Conservation (phyloP, 2,329 filamentous ascomycete genomes). For the Cordyceps cateniannulata region DNA sequence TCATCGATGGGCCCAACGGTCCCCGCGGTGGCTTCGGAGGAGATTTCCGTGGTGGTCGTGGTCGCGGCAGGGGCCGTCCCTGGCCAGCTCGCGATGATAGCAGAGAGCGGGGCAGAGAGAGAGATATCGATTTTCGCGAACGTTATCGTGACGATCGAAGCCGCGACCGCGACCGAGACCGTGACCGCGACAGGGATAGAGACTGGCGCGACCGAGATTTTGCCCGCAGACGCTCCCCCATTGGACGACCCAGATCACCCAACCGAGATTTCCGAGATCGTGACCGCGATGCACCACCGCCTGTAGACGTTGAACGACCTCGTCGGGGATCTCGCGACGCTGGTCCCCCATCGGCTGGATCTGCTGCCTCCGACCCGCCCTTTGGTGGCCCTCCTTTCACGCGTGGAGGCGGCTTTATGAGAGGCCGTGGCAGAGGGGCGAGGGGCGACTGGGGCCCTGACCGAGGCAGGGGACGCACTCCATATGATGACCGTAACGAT, state of each 20-base stretch:
- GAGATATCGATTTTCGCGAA: conserved; percentile 54
- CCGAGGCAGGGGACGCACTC: conserved; percentile 49
- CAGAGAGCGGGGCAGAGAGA: conserved; percentile 51
- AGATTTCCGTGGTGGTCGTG: conserved; percentile 52
- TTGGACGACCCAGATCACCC: conserved; percentile 56
- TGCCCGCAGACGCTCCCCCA: conserved; percentile 50
- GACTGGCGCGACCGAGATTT: conserved; percentile 38
- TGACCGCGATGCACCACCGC: conserved; percentile 50
- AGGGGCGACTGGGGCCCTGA: conserved; percentile 35
- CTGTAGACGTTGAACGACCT: conserved; percentile 60
- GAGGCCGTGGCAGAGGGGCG: conserved; percentile 46
- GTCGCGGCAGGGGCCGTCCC: conserved; percentile 51
- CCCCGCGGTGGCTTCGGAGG: conserved; percentile 59
- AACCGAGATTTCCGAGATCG: conserved; percentile 59
- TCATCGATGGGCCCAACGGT: conserved; percentile 63
- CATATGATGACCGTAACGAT: conserved; percentile 54
- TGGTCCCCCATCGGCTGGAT: conserved; percentile 62
- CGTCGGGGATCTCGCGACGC: conserved; percentile 64
- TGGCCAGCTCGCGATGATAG: conserved; percentile 55
- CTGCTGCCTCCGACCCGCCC: conserved; percentile 61
- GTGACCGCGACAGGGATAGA: conserved; percentile 47
- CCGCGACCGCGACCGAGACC: conserved; percentile 53
- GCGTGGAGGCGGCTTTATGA: conserved; percentile 48
- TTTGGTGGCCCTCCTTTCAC: conserved; percentile 47
- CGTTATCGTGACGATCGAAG: conserved; percentile 55